phyloP scores from a whole-genome alignment of 495 filamentous ascomycete genomes.

The Penicillium coffeae region DNA sequence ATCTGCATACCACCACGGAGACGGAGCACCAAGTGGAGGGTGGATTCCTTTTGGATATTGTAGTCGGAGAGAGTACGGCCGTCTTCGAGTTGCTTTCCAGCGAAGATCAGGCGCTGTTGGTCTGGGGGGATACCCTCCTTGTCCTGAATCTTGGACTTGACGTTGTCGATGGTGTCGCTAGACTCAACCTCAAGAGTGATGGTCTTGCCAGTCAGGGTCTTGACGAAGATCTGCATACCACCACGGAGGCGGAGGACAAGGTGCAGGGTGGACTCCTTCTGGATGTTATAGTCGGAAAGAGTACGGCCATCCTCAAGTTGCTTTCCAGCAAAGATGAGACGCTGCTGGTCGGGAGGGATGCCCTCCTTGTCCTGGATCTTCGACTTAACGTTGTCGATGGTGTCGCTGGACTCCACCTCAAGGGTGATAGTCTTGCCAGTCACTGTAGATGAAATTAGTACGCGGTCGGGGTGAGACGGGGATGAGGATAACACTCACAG shows the following conservation, averaged over 20 bases:
- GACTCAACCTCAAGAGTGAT: constrained; percentile 98
- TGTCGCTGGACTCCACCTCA: constrained; percentile 97
- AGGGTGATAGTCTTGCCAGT: constrained; percentile 99
- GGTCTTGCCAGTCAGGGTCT: constrained; percentile 94
- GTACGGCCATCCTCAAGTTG: constrained; percentile 97
- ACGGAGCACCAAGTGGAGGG: constrained; percentile 66
- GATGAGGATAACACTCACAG: constrained; percentile 55
- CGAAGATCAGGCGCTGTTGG: constrained; percentile 72
- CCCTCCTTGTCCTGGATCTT: constrained; percentile 99
- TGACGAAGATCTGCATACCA: constrained; percentile 98
- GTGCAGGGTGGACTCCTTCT: constrained; percentile 96
- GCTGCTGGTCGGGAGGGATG: constrained; percentile 96
- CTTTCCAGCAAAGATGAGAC: constrained; percentile 97
- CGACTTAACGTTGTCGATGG: constrained; percentile 97
- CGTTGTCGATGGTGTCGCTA: constrained; percentile 93
- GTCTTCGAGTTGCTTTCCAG: constrained; percentile 69
- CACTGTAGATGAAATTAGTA: constrained; percentile 36
- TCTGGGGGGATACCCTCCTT: constrained; percentile 78
- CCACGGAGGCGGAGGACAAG: constrained; percentile 95
- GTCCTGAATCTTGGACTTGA: constrained; percentile 77
- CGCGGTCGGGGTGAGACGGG: constrained; percentile 3
- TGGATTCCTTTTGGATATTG: constrained; percentile 72
- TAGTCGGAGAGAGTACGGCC: constrained; percentile 69
- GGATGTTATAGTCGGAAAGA: constrained; percentile 96
- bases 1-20: constrained; percentile 75